Conservation (phyloP, 106 monocot species). For the Chionographis japonica region DNA sequence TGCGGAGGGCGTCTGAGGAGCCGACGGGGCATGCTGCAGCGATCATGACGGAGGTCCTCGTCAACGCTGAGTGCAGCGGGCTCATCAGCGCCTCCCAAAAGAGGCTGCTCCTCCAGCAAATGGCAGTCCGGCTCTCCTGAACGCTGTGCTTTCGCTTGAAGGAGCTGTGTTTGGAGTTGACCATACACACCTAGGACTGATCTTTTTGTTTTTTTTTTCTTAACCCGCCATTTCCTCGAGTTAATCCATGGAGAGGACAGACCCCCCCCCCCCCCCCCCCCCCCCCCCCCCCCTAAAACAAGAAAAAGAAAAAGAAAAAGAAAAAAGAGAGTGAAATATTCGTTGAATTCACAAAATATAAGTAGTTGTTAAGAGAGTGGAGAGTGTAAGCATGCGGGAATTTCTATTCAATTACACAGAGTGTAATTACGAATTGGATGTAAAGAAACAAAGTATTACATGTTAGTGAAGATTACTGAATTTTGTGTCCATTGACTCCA, state of each 20-base stretch:
- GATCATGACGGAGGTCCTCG: conserved; percentile 78
- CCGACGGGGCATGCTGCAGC: conserved; percentile 83
- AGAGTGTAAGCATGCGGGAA: background rate
- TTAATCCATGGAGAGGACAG: too few species aligned
- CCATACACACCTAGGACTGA: background rate
- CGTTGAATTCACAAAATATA: background rate
- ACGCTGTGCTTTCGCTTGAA: background rate
- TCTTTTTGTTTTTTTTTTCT: background rate
- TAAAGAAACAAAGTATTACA: background rate
- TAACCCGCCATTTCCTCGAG: background rate
- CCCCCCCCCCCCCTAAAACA: too few species aligned
- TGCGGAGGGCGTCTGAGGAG: conserved; percentile 61
- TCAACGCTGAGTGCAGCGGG: conserved; percentile 77
- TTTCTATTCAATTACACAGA: background rate
- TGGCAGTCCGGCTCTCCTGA: conserved; percentile 69
- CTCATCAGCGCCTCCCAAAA: conserved; percentile 73
- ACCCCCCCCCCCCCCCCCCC: too few species aligned
- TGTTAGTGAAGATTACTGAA: too few species aligned
- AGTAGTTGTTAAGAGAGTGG: too few species aligned
- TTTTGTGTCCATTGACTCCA: too few species aligned
- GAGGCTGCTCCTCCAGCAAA: conserved; percentile 72
- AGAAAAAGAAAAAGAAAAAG: too few species aligned
- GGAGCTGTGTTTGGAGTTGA: too few species aligned
- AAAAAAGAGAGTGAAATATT: background rate
- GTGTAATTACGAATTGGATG: background rate